Base-by-base conservation (phyloP, 371 early-diverging fungal genomes). In the Rhizopus arrhizus region DNA sequence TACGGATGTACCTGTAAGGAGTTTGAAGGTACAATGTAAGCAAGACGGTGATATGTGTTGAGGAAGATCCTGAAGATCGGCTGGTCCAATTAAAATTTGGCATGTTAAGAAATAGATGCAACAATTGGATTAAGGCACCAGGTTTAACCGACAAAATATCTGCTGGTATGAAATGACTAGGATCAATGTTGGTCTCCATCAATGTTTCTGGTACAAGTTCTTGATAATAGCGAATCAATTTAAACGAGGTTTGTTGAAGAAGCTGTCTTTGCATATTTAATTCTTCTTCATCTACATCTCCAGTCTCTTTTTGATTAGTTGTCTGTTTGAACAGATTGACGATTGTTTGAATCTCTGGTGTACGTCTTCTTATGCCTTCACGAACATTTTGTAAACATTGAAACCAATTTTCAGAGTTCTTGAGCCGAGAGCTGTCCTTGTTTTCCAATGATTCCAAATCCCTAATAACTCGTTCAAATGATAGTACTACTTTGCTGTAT, bases 311-410 rank as follows among this genome's bases (percentile, higher is more conserved):
- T 43, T 16, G 33, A 15, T 15, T 51, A 8, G 54, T 61, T 16
- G 70, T 64, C 35, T 68, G 65, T 34, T 80, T 77, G 34, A 84
- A 79, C 38, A 91, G 67, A 1, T 73, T 74, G 4, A 90, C 73
- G 16, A 91, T 62, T 5, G 83, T 81, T 45, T 89, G 87, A 16
- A 92, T 74, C 61, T 92, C 94, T 4, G 94, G 94, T 2, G 92
- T 63, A 12, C 89, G 79, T 31, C 86, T 77, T 50, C 88, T 77
- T 36, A 91, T 70, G 16, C 89, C 89, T 51, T 90, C 89, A 12
- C 72, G 64, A 9, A 78, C 58, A 22, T 49, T 59, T 3, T 65
- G 68, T 8, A 77, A 16, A 32, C 75, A 72, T n/a, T 62, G 64
- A 47, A 56, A 52, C 81, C 81, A 80, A 12, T 62, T 62, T 47